Evolutionary conservation across 1,139 yeast species (phyloP), one percentile per base, ranked within the genome.

Genomic region (Saccharomyces hybrid): DNA sequence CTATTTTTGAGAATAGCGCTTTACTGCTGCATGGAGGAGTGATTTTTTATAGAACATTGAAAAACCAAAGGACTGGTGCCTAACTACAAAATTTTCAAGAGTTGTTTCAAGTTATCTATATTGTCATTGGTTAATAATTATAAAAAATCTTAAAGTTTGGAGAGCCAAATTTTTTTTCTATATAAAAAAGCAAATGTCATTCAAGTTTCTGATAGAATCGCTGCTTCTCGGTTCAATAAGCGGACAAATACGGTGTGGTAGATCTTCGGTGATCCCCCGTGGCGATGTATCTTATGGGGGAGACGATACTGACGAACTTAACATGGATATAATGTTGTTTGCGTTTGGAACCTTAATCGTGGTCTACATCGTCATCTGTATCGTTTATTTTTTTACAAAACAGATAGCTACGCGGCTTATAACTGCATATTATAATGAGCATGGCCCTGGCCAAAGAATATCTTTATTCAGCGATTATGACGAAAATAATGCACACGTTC

Each of bases 291-390:
- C 44, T 23, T 38, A 16, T 11, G 44, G 25, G 19, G 44, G 13
- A 38, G 44, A 38, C 25, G 25, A 19, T 19, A 26, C 44, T 34
- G 62, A 60, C 27, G 65, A 61, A 32, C 54, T 62, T 38, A 66
- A 64, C 52, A 53, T 62, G 46, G 62, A 57, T 47, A 50, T 65
- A 16, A 56, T 65, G 57, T 34, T 65, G 26, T 63, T 62, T 52
- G 60, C 67, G 2, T 44, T 65, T 46, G 57, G 62, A 7, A 59
- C 66, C 19, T 62, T 65, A 62, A 42, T 65, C 26, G 46, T 63
- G 23, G 57, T 61, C 52, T 64, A 64, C 47, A 38, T 60, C 11
- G 27, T 62, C 47, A 52, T 64, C 28, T 60, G 63, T 28, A 32
- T 63, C 16, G 52, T 66, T 7, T 65, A 66, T 50, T 56, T 64